Percentiles rank a stretch among this genome's conserved stretches.
These are phyloP conservation scores for Annulohypoxylon maeteangense DNA, from an alignment of 495 filamentous ascomycete species.

Conservation along the genomic window DNA sequence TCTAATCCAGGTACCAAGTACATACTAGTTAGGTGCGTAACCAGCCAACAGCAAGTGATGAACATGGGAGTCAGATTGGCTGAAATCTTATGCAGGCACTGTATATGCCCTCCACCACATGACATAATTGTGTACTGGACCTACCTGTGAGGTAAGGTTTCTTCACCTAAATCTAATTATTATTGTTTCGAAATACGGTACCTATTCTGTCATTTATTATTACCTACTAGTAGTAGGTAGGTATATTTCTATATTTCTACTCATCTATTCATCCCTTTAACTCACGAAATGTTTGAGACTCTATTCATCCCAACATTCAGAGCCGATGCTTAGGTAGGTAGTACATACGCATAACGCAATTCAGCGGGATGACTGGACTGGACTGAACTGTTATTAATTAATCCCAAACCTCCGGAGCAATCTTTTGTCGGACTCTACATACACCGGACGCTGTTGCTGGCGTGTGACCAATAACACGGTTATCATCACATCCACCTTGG, in stretches of 20 bases:
- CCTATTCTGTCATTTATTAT: neutral
- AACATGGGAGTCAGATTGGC: neutral
- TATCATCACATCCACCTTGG: conserved; percentile 1
- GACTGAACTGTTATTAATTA: too few species aligned
- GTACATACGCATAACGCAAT: neutral
- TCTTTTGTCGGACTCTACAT: neutral
- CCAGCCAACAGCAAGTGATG: neutral
- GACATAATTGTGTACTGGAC: conserved; percentile 1
- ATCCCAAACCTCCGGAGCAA: neutral
- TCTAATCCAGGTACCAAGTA: conserved; percentile 17
- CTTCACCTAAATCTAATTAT: neutral
- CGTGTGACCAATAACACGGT: conserved; percentile 13
- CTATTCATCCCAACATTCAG: neutral
- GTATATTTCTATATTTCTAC: neutral
- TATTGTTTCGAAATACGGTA: neutral
- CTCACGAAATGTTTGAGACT: neutral
- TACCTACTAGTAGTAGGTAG: too few species aligned
- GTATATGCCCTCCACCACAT: conserved; percentile 19
- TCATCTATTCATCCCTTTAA: neutral
- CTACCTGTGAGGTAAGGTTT: neutral
- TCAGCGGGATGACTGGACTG: neutral
- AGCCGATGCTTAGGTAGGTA: neutral
- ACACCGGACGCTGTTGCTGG: neutral
- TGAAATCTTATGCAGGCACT: conserved; percentile 11
- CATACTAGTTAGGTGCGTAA: neutral